Evolutionary conservation across 164 flowering plant species (phyloP), one percentile per base, ranked within the genome.

Genomic region (Kalanchoe fedtschenkoi): DNA sequence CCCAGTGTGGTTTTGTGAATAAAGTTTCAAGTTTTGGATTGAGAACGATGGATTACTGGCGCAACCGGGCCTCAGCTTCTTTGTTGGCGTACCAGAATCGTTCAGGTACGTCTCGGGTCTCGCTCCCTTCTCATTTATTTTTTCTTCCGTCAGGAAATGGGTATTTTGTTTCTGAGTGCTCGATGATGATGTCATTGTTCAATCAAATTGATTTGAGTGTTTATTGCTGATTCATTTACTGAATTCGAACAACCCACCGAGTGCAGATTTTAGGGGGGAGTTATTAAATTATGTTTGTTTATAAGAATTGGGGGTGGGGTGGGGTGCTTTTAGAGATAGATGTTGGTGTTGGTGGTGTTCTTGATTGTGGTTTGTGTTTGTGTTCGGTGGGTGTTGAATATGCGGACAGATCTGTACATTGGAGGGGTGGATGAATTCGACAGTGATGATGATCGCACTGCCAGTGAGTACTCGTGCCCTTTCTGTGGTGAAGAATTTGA

Each of bases 401-500:
- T n/a, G 4, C 24, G 13, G 35, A 60, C 71, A 78, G 84, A 83
- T 66, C 68, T 65, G 64, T 72, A 44, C 21, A 6, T 60, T 29
- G 39, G 65, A 24, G 74, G 70, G 2, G 75, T 60, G 59, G 87
- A 76, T 6, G 80, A 76, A 10, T 43, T 29, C 22, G 79, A 75
- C 6, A 75, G 60, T 8, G 85, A 77, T 0, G 87, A 80, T 11
- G 80, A 81, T 57, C 60, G 51, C 6, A 44, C 56, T 39, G 70
- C 66, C 58, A 66, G 68, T 3, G 80, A 79, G 73, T 81, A 55
- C 68, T 17, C 72, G 0, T 83, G 88, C 39, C 88, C 88, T 0
- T 83, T 80, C 33, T 83, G 88, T 41, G 81, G 77, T 3, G 88
- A 83, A 64, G 82, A 80, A 65, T 81, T 76, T 39, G 88, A 83